A percentile compares a stretch with the other conserved stretches of the same genome.
Conservation (phyloP, 441 rosid species). For the Geranium incanum region DNA sequence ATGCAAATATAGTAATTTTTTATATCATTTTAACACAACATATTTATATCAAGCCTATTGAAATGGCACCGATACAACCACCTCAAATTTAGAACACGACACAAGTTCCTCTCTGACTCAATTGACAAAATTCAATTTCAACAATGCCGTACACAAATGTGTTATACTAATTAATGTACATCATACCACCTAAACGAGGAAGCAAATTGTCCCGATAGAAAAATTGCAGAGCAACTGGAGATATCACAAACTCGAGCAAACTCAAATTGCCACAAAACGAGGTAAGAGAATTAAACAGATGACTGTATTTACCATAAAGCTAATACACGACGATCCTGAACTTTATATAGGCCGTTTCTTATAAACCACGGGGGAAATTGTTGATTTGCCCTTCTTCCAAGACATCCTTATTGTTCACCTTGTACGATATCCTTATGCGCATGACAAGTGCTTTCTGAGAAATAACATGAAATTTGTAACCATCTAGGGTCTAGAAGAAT, state of each 20-base stretch:
- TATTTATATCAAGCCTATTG: background rate
- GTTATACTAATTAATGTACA: conserved; percentile 1
- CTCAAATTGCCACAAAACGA: conserved; percentile 22
- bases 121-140: too few relatives aligned
- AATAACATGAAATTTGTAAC: conserved; percentile 18
- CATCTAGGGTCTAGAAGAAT: background rate
- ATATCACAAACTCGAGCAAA: conserved; percentile 9
- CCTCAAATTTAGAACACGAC: too few relatives aligned
- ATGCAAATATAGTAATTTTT: background rate
- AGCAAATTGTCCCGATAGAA: background rate
- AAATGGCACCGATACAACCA: too few relatives aligned
- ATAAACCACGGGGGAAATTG: conserved; percentile 75
- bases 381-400: conserved; percentile 90
- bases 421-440: conserved; percentile 88
- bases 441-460: conserved; percentile 88
- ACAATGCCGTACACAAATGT: background rate
- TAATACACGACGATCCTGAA: conserved; percentile 12
- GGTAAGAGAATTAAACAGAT: conserved; percentile 24
- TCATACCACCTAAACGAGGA: conserved; percentile 2
- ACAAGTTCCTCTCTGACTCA: too few relatives aligned
- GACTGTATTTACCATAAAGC: conserved; percentile 24
- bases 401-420: conserved; percentile 56
- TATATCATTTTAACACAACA: background rate
- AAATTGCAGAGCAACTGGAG: background rate
- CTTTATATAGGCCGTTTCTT: conserved; percentile 26